These are phyloP conservation scores for Calonectria honghensis DNA, from an alignment of 2,329 filamentous ascomycete species.

Conservation along the genomic window DNA sequence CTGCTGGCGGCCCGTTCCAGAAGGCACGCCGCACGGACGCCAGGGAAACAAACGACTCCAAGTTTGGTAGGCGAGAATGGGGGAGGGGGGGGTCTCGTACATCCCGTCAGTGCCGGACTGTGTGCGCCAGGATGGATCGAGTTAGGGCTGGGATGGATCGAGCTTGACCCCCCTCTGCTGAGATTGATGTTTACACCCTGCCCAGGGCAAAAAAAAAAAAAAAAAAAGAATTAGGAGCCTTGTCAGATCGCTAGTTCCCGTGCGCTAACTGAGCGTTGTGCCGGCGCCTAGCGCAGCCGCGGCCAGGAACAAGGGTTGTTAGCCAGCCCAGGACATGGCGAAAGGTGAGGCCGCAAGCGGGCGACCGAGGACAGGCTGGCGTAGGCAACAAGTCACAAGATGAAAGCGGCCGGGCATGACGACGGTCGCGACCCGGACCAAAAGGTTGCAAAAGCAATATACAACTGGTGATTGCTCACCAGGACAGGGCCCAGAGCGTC, in stretches of 20 bases:
- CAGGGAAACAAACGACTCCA: neutral
- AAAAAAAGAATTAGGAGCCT: slow-evolving; percentile 14
- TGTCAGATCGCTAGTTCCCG: slow-evolving; percentile 28
- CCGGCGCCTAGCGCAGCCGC: slow-evolving; percentile 22
- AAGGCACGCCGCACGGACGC: slow-evolving; percentile 2
- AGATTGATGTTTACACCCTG: slow-evolving; percentile 13
- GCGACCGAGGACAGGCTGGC: neutral
- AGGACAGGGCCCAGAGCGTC: neutral
- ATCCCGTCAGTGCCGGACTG: neutral
- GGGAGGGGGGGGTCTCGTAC: neutral
- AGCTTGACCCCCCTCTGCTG: slow-evolving; percentile 2
- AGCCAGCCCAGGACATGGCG: neutral
- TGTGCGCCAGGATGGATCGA: slow-evolving; percentile 14
- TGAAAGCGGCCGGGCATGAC: neutral
- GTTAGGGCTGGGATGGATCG: slow-evolving; percentile 18
- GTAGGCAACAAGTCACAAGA: neutral
- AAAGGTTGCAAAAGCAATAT: neutral
- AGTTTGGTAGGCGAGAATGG: neutral
- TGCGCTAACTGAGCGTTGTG: slow-evolving; percentile 28
- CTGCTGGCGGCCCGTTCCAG: slow-evolving; percentile 10
- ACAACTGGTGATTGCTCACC: neutral
- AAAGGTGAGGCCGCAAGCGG: neutral
- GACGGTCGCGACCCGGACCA: neutral
- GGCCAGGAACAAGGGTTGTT: slow-evolving; percentile 24
- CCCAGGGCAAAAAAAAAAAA: neutral